Evolutionary conservation across 768 basidiomycete species (phyloP).

Genomic region (Tylopilus intermedius): DNA sequence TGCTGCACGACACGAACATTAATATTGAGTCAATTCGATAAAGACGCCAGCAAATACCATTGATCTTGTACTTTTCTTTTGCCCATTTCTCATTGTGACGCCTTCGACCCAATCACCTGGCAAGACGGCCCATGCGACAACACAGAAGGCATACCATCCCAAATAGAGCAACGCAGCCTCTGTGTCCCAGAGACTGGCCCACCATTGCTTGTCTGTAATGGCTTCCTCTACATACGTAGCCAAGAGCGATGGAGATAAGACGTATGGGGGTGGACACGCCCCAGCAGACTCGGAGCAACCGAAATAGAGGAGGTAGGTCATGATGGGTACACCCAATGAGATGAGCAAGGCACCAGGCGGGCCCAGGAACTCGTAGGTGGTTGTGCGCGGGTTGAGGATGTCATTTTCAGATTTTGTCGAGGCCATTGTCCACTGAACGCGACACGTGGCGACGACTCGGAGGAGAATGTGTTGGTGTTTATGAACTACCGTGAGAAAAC

Average conservation of each 20-base stretch:
- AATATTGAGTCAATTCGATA: background rate
- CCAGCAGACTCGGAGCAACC: slow-evolving; percentile 67
- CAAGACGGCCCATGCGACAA: slow-evolving; percentile 74
- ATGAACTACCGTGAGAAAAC: slow-evolving; percentile 6
- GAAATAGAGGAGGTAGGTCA: slow-evolving; percentile 73
- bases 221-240: slow-evolving; percentile 40
- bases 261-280: slow-evolving; percentile 58
- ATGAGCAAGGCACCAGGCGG: slow-evolving; percentile 73
- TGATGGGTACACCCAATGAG: slow-evolving; percentile 62
- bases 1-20: slow-evolving; percentile 40
- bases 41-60: slow-evolving; percentile 53
- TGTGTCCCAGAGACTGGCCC: slow-evolving; percentile 77
- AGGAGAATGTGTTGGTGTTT: background rate
- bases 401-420: slow-evolving; percentile 18
- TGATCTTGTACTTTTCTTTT: slow-evolving; percentile 87
- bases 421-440: slow-evolving; percentile 13
- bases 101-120: slow-evolving; percentile 74
- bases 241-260: slow-evolving; percentile 31
- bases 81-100: slow-evolving; percentile 65
- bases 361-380: slow-evolving; percentile 75
- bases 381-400: slow-evolving; percentile 67
- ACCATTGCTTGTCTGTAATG: slow-evolving; percentile 52
- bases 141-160: slow-evolving; percentile 87
- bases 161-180: slow-evolving; percentile 73
- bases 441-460: background rate